Conservation (phyloP, 805 yeast species). For the Spathaspora passalidarum region DNA sequence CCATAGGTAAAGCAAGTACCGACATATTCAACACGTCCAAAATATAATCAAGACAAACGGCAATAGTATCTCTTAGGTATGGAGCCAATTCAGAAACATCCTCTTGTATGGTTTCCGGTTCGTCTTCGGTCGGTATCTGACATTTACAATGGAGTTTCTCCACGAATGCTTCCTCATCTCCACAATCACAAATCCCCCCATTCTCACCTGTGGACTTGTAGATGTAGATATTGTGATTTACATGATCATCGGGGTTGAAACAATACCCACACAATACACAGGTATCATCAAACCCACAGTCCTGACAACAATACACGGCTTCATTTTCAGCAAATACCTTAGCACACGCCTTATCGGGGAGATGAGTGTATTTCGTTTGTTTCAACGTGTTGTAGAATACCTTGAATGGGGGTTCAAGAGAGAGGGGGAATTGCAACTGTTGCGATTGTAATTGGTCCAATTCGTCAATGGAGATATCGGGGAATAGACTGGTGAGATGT, state of each 20-base stretch:
- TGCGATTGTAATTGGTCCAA: constrained; percentile 11
- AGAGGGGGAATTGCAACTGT: neutral
- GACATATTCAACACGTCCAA: constrained; percentile 41
- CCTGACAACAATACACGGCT: constrained; percentile 68
- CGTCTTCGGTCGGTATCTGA: constrained; percentile 8
- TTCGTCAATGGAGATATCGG: constrained; percentile 19
- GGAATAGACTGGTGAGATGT: constrained; percentile 31
- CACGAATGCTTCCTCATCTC: constrained; percentile 66
- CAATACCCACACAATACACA: constrained; percentile 76
- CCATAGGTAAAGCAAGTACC: constrained; percentile 37
- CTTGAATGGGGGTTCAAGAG: constrained; percentile 8
- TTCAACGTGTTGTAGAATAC: constrained; percentile 12
- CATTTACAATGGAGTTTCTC: constrained; percentile 50
- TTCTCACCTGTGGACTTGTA: constrained; percentile 45
- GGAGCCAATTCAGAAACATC: constrained; percentile 14
- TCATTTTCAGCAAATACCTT: constrained; percentile 58
- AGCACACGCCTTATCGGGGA: constrained; percentile 68
- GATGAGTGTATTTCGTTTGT: constrained; percentile 31
- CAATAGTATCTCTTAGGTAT: constrained; percentile 26
- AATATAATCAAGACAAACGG: constrained; percentile 37
- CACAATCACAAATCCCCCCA: constrained; percentile 72
- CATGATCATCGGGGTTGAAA: constrained; percentile 67
- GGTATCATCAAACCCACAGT: constrained; percentile 75
- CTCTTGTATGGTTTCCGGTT: constrained; percentile 7
- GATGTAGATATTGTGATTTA: constrained; percentile 59